These are phyloP conservation scores for Fusarium udum DNA, from an alignment of 2,329 filamentous ascomycete genomes.

Conservation along the genomic window DNA sequence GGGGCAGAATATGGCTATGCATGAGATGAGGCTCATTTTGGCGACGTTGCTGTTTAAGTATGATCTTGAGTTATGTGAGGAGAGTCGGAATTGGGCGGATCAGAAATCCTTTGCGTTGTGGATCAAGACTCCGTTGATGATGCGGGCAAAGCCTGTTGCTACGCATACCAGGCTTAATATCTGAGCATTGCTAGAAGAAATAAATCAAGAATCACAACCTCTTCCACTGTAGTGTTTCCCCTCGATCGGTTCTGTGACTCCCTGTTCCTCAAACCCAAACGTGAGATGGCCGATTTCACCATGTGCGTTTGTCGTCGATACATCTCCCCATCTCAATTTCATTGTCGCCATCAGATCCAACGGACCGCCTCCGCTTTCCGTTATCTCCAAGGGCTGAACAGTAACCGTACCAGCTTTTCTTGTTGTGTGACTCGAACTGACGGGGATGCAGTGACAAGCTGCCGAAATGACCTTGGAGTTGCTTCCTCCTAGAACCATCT, in stretches of 20 bases:
- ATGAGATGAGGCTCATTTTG: conserved; percentile 17
- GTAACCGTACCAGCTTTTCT: accelerated
- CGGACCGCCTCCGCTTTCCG: background rate
- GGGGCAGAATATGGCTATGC: conserved; percentile 14
- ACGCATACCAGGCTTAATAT: background rate
- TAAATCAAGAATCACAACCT: accelerated
- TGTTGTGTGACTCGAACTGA: accelerated
- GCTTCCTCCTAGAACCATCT: background rate
- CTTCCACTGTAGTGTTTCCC: background rate
- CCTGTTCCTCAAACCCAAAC: background rate
- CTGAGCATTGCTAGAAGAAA: accelerated
- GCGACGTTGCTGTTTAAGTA: background rate
- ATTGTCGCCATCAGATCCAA: background rate
- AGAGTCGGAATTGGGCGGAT: background rate
- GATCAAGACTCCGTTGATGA: conserved; percentile 11
- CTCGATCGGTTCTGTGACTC: accelerated
- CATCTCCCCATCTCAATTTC: background rate
- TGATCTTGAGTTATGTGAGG: conserved; percentile 3
- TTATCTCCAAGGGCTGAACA: accelerated
- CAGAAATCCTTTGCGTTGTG: conserved; percentile 8
- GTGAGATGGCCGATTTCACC: background rate
- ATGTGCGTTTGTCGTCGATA: accelerated
- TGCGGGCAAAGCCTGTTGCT: background rate
- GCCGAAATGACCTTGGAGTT: background rate
- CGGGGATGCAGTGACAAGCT: background rate